phyloP scores from a whole-genome alignment of 106 monocot species.

The Narthecium ossifragum region DNA sequence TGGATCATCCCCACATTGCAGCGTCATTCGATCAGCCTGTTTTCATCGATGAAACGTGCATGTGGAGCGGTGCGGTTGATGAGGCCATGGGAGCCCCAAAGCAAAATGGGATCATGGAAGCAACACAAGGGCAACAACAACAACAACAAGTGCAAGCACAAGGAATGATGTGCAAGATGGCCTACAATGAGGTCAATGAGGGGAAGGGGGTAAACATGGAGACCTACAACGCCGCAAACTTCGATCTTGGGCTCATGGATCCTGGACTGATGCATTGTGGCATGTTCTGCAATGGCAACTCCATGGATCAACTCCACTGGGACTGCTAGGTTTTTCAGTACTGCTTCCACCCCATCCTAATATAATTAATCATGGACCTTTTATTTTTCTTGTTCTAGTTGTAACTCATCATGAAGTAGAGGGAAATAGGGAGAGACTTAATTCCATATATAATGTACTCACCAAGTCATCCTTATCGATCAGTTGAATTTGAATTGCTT shows the following conservation, averaged over 20 bases:
- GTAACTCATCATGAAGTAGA: no score
- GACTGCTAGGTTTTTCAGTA: constrained; percentile 66
- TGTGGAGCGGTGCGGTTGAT: constrained; percentile 19
- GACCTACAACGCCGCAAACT: constrained; percentile 16
- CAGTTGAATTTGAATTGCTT: no score
- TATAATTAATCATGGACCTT: no score
- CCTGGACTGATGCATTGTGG: constrained; percentile 43
- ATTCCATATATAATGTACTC: no score
- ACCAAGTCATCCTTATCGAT: no score
- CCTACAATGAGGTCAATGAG: constrained; percentile 4
- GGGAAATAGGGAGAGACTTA: no score
- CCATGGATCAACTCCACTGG: constrained; percentile 82
- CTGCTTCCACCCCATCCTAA: neutral
- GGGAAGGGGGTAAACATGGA: constrained; percentile 35
- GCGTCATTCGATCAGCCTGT: constrained; percentile 25
- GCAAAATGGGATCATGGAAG: constrained; percentile 4
- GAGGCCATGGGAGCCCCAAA: constrained; percentile 14
- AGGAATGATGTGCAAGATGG: constrained; percentile 4
- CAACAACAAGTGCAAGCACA: constrained; percentile 11
- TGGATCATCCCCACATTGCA: constrained; percentile 13
- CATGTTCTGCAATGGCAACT: constrained; percentile 35
- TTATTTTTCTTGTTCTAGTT: no score
- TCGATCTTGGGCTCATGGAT: constrained; percentile 78
- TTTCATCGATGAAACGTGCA: constrained; percentile 34
- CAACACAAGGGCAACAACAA: neutral